Base-by-base conservation (phyloP, 139 green algal species). In the Tetradesmus obliquus region DNA sequence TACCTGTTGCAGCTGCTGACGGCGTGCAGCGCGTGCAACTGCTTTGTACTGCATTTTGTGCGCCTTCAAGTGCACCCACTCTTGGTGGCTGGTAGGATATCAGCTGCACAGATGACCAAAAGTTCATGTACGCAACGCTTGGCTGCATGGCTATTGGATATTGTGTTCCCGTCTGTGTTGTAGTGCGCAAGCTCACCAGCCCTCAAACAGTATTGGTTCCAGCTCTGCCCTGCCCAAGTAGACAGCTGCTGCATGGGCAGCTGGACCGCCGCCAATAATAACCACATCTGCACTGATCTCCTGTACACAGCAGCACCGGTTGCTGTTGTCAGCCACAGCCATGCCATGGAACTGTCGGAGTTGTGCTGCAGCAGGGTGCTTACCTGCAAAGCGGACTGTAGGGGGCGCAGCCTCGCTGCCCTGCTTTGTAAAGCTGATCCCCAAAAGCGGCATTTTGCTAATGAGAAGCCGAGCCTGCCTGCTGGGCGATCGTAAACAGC, bases 191-290 rank as follows among this genome's bases (percentile, higher is more conserved):
- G 32, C 66, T 76, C 12, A 76, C 66, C 88, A 90, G 92, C 66
- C 60, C 32, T 88, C 79, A 84, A 86, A 92, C 32, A 98, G 72
- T 20, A 98, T 91, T 9, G 97, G 97, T 74, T 95, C 87, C 55
- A 98, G 93, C 91, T 98, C 97, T 74, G 95, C 93, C 0, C 95
- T 88, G 2, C 91, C 95, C 19, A 92, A 86, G 90, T 97, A 97
- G 13, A 95, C 94, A 10, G 97, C 97, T n/a, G 97, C 97, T 15
- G 97, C 98, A 91, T 98, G 97, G 1, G 95, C 97, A 22, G 97
- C 97, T 24, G 97, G 97, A 7, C 97, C 97, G 5, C 91, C 96
- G 22, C 97, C 97, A 7, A 98, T 94, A 88, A 98, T 98, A 66
- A 89, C 96, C 0, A 98, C 92, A 4, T 95, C 93, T 0, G 96